Percentiles rank a stretch among this genome's conserved stretches.
Evolutionary conservation across 2,329 filamentous ascomycete species (phyloP).

Genomic region (Cercospora sp.): DNA sequence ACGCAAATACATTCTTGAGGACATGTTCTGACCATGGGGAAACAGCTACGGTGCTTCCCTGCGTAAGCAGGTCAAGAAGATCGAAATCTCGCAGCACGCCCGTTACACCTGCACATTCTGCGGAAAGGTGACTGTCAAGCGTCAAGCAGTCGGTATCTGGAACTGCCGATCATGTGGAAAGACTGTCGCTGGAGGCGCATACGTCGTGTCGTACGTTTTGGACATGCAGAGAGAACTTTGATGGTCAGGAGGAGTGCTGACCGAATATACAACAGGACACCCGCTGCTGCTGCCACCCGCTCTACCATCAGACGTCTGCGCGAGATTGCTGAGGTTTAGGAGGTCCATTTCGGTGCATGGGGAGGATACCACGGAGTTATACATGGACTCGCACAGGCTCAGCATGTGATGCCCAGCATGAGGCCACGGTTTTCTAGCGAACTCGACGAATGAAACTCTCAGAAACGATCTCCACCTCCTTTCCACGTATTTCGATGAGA

Average conservation of each 20-base stretch:
- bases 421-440: constrained; percentile 28
- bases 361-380: constrained; percentile 33
- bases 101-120: constrained; percentile 98
- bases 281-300: constrained; percentile 88
- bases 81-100: constrained; percentile 99
- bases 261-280: constrained; percentile 61
- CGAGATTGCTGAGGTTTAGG: constrained; percentile 93
- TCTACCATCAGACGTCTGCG: constrained; percentile 96
- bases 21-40: constrained; percentile 19
- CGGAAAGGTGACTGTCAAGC: constrained; percentile 79
- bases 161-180: constrained; percentile 95
- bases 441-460: constrained; percentile 31
- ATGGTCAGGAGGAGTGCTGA: constrained; percentile 7
- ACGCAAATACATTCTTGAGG: background rate
- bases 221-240: constrained; percentile 11
- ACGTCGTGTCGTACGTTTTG: constrained; percentile 86
- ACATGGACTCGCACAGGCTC: constrained; percentile 25
- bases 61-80: constrained; percentile 99
- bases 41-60: constrained; percentile 95
- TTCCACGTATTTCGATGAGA: constrained; percentile 13
- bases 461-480: constrained; percentile 22
- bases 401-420: constrained; percentile 23
- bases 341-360: constrained; percentile 27
- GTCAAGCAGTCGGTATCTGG: constrained; percentile 92
- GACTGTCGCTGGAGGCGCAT: constrained; percentile 89